A percentile compares a stretch with the other conserved stretches of the same genome.
Conservation (phyloP, 768 basidiomycete genomes). For the Auricularia cornea region DNA sequence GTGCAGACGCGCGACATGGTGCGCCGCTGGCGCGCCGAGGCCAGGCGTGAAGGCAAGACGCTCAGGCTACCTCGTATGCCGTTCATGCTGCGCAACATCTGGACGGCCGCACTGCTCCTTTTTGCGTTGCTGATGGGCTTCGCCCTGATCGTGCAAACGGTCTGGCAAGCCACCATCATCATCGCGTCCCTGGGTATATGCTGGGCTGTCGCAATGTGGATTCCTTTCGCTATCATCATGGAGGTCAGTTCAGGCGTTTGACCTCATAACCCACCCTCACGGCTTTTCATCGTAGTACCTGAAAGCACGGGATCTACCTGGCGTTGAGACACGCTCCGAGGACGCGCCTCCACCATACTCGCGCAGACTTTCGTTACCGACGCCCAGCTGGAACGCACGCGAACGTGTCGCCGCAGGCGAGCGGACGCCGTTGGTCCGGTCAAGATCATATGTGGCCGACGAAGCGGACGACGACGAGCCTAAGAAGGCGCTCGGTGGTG, state of each 20-base stretch:
- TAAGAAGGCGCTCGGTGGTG: slow-evolving; percentile 59
- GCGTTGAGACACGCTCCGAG: neutral
- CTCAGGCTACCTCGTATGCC: slow-evolving; percentile 81
- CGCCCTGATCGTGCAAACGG: slow-evolving; percentile 83
- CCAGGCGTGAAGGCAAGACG: slow-evolving; percentile 62
- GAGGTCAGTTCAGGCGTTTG: slow-evolving; percentile 43
- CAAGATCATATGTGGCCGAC: slow-evolving; percentile 25
- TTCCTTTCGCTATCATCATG: slow-evolving; percentile 96
- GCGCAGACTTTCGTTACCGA: neutral
- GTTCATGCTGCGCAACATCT: slow-evolving; percentile 86
- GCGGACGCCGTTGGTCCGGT: slow-evolving; percentile 33
- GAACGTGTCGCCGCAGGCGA: neutral
- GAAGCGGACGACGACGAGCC: slow-evolving; percentile 34
- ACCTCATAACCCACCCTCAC: neutral
- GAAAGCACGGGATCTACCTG: slow-evolving; percentile 52
- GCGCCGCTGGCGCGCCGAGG: slow-evolving; percentile 77
- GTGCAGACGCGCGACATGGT: slow-evolving; percentile 63
- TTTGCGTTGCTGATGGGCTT: slow-evolving; percentile 71
- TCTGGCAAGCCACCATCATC: slow-evolving; percentile 66
- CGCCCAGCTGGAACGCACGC: neutral
- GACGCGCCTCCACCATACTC: neutral
- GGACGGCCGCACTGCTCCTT: slow-evolving; percentile 78
- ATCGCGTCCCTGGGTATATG: slow-evolving; percentile 85
- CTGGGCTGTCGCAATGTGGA: slow-evolving; percentile 98
- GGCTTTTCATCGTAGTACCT: slow-evolving; percentile 35